phyloP scores from a whole-genome alignment of 192 early-diverging fungal genomes.

The Powellomyces hirtus region DNA sequence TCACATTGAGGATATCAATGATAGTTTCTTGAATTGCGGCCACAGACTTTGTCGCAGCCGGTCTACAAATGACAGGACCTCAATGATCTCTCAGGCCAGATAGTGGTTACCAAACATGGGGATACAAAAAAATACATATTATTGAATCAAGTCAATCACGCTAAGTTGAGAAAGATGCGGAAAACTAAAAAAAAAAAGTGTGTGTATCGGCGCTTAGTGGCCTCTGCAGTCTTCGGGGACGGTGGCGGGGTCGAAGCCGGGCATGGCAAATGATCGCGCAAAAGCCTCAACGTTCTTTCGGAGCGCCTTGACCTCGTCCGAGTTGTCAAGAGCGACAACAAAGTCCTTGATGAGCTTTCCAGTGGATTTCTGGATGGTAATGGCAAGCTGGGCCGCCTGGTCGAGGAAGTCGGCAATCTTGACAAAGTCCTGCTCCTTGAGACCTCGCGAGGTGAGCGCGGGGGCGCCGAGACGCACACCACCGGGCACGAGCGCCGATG shows the following conservation, averaged over 20 bases:
- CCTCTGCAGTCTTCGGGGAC: constrained; percentile 40
- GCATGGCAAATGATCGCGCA: constrained; percentile 95
- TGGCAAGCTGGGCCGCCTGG: constrained; percentile 87
- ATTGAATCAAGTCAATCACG: no score
- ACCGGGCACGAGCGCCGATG: constrained; percentile 92
- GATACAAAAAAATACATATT: no score
- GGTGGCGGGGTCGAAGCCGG: constrained; percentile 71
- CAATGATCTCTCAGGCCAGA: no score
- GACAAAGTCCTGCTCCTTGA: constrained; percentile 97
- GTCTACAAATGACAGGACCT: no score
- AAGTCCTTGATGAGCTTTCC: constrained; percentile 99
- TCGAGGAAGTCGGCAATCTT: constrained; percentile 96
- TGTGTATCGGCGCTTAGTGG: no score
- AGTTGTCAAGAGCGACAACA: constrained; percentile 73
- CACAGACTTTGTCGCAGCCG: no score
- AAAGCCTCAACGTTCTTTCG: constrained; percentile 89
- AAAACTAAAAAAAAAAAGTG: no score
- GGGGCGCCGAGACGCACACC: constrained; percentile 90
- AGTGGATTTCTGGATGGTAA: constrained; percentile 77
- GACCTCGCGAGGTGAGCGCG: constrained; percentile 92
- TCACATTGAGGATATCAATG: no score
- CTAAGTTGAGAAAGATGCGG: no score
- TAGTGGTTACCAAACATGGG: no score
- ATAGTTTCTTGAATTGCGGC: no score
- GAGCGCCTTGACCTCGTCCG: constrained; percentile 77